Base-by-base conservation (phyloP, 257 asterid species). In the Craterostigma plantagineum region DNA sequence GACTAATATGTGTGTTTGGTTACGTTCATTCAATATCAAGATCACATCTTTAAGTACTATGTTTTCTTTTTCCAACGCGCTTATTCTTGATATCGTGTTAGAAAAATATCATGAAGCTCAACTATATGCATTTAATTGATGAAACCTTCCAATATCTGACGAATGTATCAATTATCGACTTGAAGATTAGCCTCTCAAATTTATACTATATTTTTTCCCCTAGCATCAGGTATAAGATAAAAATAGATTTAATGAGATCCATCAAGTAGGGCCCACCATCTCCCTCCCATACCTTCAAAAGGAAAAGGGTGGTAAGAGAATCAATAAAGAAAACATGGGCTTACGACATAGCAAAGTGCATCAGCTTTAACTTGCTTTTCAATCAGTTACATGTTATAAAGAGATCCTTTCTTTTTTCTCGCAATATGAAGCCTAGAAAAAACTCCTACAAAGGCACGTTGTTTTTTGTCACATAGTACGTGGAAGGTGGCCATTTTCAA, bases 351-450 rank as follows among this genome's bases (percentile, higher is more conserved):
- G 43, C 33, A 66, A 66, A 74, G 73, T 16, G 58, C 49, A 38
- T 16, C 61, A 52, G 47, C 83, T 73, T 73, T 73, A 59, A 51
- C 52, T 67, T 58, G 48, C 54, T 59, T 68, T 63, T 50, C 14
- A 14, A 51, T 65, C 67, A 41, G n/a, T n/a, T n/a, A n/a, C 62
- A 33, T 30, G 38, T 18, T 41, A 40, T 35, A 35, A 50, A 50
- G 54, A 34, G 44, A n/a, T 33, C 54, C 49, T 51, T n/a, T n/a
- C n/a, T 58, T 58, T 27, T 23, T 23, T 23, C 30, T 23, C 6
- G 57, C 34, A 41, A 38, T 49, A 58, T 51, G 27, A 70, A 67
- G 79, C 70, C 79, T 69, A 74, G 18, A 59, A 53, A n/a, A 15
- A 62, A 16, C 64, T 56, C 62, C 56, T 38, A 52, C 34, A 45